Base-by-base conservation (phyloP, 228 moss, liverwort and hornwort species). In the Sphagnum fallax region DNA sequence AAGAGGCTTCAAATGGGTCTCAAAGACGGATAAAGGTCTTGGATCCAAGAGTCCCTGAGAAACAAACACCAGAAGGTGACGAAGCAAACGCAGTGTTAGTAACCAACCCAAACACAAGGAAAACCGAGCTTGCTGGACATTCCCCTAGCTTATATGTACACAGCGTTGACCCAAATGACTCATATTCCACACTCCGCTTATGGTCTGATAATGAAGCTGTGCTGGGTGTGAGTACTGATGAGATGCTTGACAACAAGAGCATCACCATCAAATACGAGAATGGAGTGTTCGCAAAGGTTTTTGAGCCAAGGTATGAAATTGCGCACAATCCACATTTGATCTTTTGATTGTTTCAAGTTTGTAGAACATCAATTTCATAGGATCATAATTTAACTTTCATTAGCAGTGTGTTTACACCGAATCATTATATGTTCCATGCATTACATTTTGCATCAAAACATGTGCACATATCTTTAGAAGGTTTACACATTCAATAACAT, bases 171-270 rank as follows among this genome's bases (percentile, higher is more conserved):
- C 6, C 8, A n/a, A 62, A n/a, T 18, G 62, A 62, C 10, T n/a
- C 62, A 1, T 62, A 62, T 18, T n/a, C 15, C 6, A 62, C 14
- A 18, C 62, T 62, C 6, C n/a, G 10, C 15, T n/a, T 62, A 18
- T 62, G 6, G n/a, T 6, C n/a, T 18, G 6, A 10, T 6, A 62
- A 62, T 0, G 1, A 62, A n/a, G 8, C 6, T 62, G 62, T 62
- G 8, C 5, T 62, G 62, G 6, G 14, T 62, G 14, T 62, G 10
- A 62, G 62, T 18, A 8, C 62, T 6, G 62, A 62, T 62, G 15
- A 62, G 62, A 62, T 62, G 62, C 8, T 62, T 62, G 62, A 62
- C 62, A 62, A 62, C 62, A 4, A 62, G 62, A 18, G 4, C 32
- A 62, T 62, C 62, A n/a, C 8, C 14, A 62, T 62, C 62, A n/a